Base-by-base conservation (phyloP, 441 rosid genomes). In the Bruguiera hainesii region DNA sequence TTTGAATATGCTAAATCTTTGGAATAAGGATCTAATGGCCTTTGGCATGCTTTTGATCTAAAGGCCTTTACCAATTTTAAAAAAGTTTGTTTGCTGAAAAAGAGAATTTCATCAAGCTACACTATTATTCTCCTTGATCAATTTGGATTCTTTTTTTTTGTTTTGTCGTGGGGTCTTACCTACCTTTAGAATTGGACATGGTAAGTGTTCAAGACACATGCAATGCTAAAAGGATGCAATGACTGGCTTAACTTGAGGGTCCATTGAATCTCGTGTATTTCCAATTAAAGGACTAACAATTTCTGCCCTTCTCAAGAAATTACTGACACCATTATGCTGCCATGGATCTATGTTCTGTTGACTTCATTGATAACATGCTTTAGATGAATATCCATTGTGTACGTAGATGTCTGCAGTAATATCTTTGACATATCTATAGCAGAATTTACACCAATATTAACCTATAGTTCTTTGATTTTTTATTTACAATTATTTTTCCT, bases 331-430 rank as follows among this genome's bases (percentile, higher is more conserved):
- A 25, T 31, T 28, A 28, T 13, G 59, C 51, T 49, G 56, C 37
- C 9, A 23, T 30, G 13, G 23, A n/a, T 23, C 42, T 9, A 1
- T 3, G 2, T 23, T 64, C 6, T 1, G 1, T 50, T 7, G 51
- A 23, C 16, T 66, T 49, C 66, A 10, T 74, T 25, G 7, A 51
- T 35, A 60, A 48, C 33, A 61, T 9, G 33, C 15, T 51, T 53
- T 28, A 52, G 31, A 51, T 65, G 37, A 56, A 42, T 42, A 42
- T 42, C 15, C 18, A 42, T 42, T 42, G 15, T 42, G 15, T 26
- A 13, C 18, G 7, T 67, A n/a, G 31, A 29, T 48, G n/a, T 19
- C 23, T 66, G 33, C 42, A 3, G 18, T 4, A 11, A 11, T 11
- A 42, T 13, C 16, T 42, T 42, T 42, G 48, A 42, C 48, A 42